These are phyloP conservation scores for Fusarium chaquense DNA, from an alignment of 2,329 filamentous ascomycete species.

Conservation along the genomic window DNA sequence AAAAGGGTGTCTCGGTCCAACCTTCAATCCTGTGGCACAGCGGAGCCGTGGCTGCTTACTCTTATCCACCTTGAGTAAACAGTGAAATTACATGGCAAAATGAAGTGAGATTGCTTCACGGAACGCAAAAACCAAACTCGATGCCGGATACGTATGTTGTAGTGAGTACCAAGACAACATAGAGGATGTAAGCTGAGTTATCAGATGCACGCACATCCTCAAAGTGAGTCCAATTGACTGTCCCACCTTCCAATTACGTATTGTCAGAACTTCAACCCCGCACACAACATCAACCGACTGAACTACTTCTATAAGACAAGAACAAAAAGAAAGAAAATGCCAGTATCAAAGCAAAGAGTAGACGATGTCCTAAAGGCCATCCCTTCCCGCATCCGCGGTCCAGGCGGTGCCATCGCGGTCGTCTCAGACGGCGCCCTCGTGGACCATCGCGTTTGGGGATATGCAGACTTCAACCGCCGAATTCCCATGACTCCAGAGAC, in stretches of 20 bases:
- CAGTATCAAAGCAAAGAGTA: constrained; percentile 26
- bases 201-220: not conserved
- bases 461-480: constrained; percentile 33
- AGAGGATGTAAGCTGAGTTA: too few species aligned
- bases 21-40: not conserved
- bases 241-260: constrained; percentile 35
- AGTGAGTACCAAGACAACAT: too few species aligned
- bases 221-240: constrained; percentile 6
- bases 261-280: constrained; percentile 27
- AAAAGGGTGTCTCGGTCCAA: not conserved
- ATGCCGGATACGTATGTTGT: not conserved
- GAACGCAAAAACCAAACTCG: not conserved
- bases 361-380: constrained; percentile 14
- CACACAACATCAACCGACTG: constrained; percentile 7
- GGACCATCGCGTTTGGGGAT: constrained; percentile 28
- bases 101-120: not conserved
- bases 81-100: not conserved
- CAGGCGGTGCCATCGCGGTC: constrained; percentile 32
- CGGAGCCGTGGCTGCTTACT: not conserved
- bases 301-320: not conserved
- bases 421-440: constrained; percentile 29
- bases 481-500: constrained; percentile 33
- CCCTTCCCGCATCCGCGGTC: constrained; percentile 32
- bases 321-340: constrained; percentile 7
- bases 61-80: not conserved